Evolutionary conservation across 306 rosid species (phyloP), one percentile per base, ranked within the genome.

Genomic region (Fragaria iinumae): DNA sequence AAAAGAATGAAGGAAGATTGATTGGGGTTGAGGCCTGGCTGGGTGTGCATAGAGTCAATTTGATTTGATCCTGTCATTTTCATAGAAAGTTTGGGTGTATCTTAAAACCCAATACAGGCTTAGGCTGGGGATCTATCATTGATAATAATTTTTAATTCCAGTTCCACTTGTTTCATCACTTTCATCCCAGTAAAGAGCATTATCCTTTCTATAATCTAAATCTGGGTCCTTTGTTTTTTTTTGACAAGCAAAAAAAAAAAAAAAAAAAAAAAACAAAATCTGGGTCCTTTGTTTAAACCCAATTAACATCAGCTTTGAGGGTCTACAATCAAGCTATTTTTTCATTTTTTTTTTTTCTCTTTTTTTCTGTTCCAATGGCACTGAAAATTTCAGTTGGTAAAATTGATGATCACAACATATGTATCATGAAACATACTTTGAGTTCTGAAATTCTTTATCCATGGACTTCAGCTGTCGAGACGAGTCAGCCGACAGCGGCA

Each of bases 231-330:
- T 71, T 71, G 39, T 71, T 32, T 18, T n/a, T n/a, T n/a, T n/a
- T n/a, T n/a, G n/a, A n/a, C n/a, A n/a, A n/a, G n/a, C n/a, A n/a
- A n/a, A n/a, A n/a, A n/a, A n/a, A n/a, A n/a, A n/a, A n/a, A n/a
- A n/a, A n/a, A n/a, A n/a, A n/a, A n/a, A n/a, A n/a, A n/a, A n/a
- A n/a, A n/a, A n/a, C n/a, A n/a, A 39, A 39, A 66, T 66, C 69
- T 18, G 20, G 48, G 32, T 49, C 63, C 36, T 32, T 71, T 71
- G 39, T 71, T 32, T 18, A 72, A 34, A n/a, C 49, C 75, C 65
- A 52, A n/a, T 10, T 29, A 10, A 71, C 21, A 21, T 34, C 41
- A 32, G 39, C 20, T 57, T 17, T 20, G 75, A 4, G 36, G 47
- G 21, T 52, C 48, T 34, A 50, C 18, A 34, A 60, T 60, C 66